Evolutionary conservation across 139 green algal species (phyloP).

Genomic region (Pycnococcus provasolii): DNA sequence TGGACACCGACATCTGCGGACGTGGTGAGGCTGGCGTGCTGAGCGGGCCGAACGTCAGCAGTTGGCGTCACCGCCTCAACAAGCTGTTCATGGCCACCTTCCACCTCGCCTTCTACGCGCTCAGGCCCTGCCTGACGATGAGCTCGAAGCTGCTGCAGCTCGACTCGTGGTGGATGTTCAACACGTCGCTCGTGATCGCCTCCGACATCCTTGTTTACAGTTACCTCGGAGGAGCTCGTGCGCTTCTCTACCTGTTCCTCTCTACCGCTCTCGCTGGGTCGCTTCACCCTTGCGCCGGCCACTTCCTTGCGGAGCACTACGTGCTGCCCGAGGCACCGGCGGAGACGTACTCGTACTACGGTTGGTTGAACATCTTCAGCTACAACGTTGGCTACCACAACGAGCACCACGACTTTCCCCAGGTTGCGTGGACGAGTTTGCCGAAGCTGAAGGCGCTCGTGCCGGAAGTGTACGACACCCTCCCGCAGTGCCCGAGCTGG

Average conservation of each 20-base stretch:
- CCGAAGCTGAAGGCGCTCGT: slow-evolving; percentile 45
- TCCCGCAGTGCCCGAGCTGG: slow-evolving; percentile 51
- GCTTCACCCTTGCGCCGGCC: slow-evolving; percentile 57
- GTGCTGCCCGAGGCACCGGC: slow-evolving; percentile 39
- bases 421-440: slow-evolving; percentile 54
- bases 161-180: slow-evolving; percentile 37
- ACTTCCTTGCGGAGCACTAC: slow-evolving; percentile 69
- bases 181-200: slow-evolving; percentile 35
- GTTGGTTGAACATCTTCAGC: slow-evolving; percentile 50
- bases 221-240: neutral
- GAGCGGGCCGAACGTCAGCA: slow-evolving; percentile 7
- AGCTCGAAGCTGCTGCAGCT: slow-evolving; percentile 46
- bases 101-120: slow-evolving; percentile 54
- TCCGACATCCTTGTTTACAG: slow-evolving; percentile 35
- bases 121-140: slow-evolving; percentile 36
- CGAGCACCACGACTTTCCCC: slow-evolving; percentile 70
- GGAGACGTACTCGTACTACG: slow-evolving; percentile 72
- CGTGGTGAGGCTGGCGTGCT: slow-evolving; percentile 34
- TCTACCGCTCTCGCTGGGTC: slow-evolving; percentile 43
- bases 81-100: slow-evolving; percentile 24
- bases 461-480: slow-evolving; percentile 53
- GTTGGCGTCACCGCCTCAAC: slow-evolving; percentile 14
- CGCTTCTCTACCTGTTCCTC: slow-evolving; percentile 44
- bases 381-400: slow-evolving; percentile 74
- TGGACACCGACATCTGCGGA: slow-evolving; percentile 53